Conservation (phyloP, 2,329 filamentous ascomycete genomes). For the Monilinia vaccinii-corymbosi region DNA sequence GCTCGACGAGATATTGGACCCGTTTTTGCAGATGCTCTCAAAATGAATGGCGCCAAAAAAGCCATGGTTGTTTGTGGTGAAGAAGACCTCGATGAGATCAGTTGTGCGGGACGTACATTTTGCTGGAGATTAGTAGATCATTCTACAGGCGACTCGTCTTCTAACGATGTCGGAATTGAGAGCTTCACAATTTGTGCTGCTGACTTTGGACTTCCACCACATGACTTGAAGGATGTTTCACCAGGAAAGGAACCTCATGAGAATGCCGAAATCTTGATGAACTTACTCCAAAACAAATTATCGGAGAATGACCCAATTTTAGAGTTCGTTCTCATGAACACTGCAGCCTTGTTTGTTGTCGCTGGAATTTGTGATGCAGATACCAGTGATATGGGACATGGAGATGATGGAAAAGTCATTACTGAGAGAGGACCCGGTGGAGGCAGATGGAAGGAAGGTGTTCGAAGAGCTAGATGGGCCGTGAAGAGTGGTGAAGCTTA, state of each 20-base stretch:
- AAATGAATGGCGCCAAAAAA: conserved; percentile 67
- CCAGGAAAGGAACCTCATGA: conserved; percentile 77
- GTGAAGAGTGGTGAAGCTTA: conserved; percentile 80
- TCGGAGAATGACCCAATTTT: conserved; percentile 72
- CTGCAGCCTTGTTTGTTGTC: conserved; percentile 76
- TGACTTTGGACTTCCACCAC: conserved; percentile 77
- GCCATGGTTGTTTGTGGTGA: conserved; percentile 86
- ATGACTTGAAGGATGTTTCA: conserved; percentile 69
- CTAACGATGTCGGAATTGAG: conserved; percentile 49
- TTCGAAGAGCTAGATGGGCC: conserved; percentile 79
- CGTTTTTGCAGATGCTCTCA: conserved; percentile 79
- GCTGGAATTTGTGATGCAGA: conserved; percentile 83
- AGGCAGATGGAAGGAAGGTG: conserved; percentile 89
- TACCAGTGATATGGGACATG: conserved; percentile 66
- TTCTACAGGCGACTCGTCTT: conserved; percentile 31
- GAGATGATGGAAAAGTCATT: conserved; percentile 73
- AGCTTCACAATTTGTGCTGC: conserved; percentile 69
- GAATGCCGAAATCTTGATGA: conserved; percentile 77
- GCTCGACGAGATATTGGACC: conserved; percentile 79
- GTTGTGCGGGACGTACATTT: conserved; percentile 77
- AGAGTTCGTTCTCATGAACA: conserved; percentile 91
- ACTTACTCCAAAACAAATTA: conserved; percentile 66
- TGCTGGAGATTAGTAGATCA: conserved; percentile 72
- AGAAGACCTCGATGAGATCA: conserved; percentile 92
- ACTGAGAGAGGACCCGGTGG: conserved; percentile 76